Evolutionary conservation across 2,329 filamentous ascomycete species (phyloP), one percentile per base, ranked within the genome.

Genomic region (Sarocladium oryzae): DNA sequence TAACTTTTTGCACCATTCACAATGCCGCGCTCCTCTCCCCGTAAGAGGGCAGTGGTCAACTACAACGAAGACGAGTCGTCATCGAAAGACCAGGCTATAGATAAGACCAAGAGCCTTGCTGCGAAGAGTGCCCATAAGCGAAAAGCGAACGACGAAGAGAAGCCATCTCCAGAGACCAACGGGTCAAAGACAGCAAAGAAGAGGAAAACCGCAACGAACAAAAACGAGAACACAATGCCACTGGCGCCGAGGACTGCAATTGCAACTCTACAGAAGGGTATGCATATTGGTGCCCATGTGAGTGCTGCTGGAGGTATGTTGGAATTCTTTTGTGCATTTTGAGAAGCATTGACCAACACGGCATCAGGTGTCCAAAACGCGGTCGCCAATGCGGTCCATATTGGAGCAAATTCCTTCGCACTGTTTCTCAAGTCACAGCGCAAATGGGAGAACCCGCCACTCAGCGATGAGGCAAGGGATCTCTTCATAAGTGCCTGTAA

Each of bases 381-480:
- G 0, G 77, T 97, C 53, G 73, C 77, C 20, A 95, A 96, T 59
- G 81, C 86, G 40, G 64, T 85, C 2, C 79, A 89, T 48, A 90
- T 96, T 56, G 91, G 91, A 50, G 91, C 87, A 56, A 99, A 97
- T 65, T 83, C 91, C 9, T 95, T 97, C 60, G 93, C 93, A 3
- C 76, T 97, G 18, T 99, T 99, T 71, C 78, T 99, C 59, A 97
- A 97, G 66, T 95, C 89, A 0, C 93, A 99, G 67, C 84, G 91
- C 51, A 97, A 96, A 73, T 99, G 93, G 93, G 77, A 81, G 24
- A 95, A 86, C 61, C 89, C 91, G 8, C 80, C 88, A 1, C 76
- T 99, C 4, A 76, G 85, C 23, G 69, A 81, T 35, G 82, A 86
- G 23, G 80, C 85, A 50, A 76, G 79, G 48, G 75, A 82, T 37